These are phyloP conservation scores for Trametes cubensis DNA, from an alignment of 768 basidiomycete genomes.

Conservation along the genomic window DNA sequence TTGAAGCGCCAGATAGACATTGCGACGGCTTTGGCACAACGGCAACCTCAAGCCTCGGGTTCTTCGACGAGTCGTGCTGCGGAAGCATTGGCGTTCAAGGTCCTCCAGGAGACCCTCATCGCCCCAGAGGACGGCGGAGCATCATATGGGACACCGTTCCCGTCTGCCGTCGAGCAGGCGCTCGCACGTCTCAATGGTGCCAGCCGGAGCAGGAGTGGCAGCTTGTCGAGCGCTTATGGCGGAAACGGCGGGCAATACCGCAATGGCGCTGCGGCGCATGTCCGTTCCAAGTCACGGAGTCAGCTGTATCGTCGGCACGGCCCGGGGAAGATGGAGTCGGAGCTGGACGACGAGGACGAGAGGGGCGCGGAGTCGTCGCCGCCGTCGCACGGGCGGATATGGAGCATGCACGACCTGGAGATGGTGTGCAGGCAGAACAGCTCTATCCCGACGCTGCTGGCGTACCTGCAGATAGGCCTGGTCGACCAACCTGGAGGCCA, in stretches of 20 bases:
- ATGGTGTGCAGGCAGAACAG: conserved; percentile 90
- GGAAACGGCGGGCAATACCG: conserved; percentile 19
- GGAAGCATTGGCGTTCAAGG: conserved; percentile 75
- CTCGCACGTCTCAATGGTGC: conserved; percentile 37
- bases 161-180: conserved; percentile 33
- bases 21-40: conserved; percentile 36
- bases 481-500: background rate
- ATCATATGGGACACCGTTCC: conserved; percentile 9
- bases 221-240: conserved; percentile 28
- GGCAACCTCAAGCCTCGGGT: conserved; percentile 19
- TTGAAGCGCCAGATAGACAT: conserved; percentile 68
- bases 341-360: conserved; percentile 43
- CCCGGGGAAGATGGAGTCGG: conserved; percentile 65
- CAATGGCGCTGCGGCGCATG: conserved; percentile 39
- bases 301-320: conserved; percentile 66
- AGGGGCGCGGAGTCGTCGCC: conserved; percentile 21
- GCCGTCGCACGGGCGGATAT: conserved; percentile 51
- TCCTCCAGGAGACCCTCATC: conserved; percentile 84
- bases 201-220: conserved; percentile 25
- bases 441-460: conserved; percentile 74
- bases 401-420: conserved; percentile 85
- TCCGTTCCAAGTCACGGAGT: conserved; percentile 72
- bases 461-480: conserved; percentile 55
- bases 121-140: conserved; percentile 33
- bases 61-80: conserved; percentile 41